These are phyloP conservation scores for Thermothelomyces thermophilus DNA, from an alignment of 2,329 filamentous ascomycete species.

Conservation along the genomic window DNA sequence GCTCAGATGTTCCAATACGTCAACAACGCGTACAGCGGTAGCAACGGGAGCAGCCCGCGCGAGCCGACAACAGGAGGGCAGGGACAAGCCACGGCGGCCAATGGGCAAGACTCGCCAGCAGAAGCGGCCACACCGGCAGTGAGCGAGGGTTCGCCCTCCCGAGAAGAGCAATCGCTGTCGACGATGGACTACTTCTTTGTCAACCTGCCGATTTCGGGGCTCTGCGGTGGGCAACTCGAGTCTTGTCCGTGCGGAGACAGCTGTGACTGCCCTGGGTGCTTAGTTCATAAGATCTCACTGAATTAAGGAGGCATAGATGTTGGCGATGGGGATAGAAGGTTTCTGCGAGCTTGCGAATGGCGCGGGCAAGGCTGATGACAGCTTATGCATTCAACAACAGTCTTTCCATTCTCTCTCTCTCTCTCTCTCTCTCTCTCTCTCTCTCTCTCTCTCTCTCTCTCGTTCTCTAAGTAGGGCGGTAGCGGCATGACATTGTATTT, in stretches of 20 bases:
- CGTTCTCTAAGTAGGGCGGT: too few species aligned
- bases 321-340: not conserved
- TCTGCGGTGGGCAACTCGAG: constrained; percentile 44
- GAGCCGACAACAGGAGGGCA: constrained; percentile 1
- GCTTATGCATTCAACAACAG: too few species aligned
- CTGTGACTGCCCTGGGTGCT: constrained; percentile 52
- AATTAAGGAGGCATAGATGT: not conserved
- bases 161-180: constrained; percentile 46
- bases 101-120: constrained; percentile 29
- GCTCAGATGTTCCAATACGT: constrained; percentile 43
- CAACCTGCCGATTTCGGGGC: constrained; percentile 42
- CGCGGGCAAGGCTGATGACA: not conserved
- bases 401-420: too few species aligned
- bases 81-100: constrained; percentile 1
- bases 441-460: too few species aligned
- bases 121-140: constrained; percentile 37
- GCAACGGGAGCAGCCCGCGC: constrained; percentile 15
- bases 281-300: constrained; percentile 37
- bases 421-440: too few species aligned
- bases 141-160: constrained; percentile 39
- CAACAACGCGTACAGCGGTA: constrained; percentile 24
- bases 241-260: constrained; percentile 54
- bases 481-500: too few species aligned
- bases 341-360: not conserved
- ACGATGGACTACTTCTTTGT: constrained; percentile 55